These are phyloP conservation scores for Beauveria caledonica DNA, from an alignment of 2,329 filamentous ascomycete species.

Conservation along the genomic window DNA sequence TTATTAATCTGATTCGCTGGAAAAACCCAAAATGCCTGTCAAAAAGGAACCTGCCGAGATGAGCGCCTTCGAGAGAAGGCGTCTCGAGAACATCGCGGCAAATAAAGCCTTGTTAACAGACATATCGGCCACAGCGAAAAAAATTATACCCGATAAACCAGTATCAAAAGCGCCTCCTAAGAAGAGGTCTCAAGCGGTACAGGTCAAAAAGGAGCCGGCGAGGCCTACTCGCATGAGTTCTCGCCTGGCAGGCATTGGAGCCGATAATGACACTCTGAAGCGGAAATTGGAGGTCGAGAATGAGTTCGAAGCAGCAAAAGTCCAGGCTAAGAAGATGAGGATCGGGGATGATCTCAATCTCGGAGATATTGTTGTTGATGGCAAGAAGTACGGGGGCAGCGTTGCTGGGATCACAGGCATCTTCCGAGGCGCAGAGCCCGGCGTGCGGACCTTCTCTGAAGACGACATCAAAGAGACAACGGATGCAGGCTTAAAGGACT, in stretches of 20 bases:
- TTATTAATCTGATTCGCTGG: too few relatives aligned
- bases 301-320: slow-evolving; percentile 32
- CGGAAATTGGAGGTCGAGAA: slow-evolving; percentile 43
- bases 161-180: slow-evolving; percentile 34
- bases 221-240: slow-evolving; percentile 51
- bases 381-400: slow-evolving; percentile 64
- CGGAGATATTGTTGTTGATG: slow-evolving; percentile 70
- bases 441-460: slow-evolving; percentile 77
- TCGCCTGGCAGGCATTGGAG: slow-evolving; percentile 46
- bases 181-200: slow-evolving; percentile 25
- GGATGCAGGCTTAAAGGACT: slow-evolving; percentile 62
- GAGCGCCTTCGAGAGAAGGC: slow-evolving; percentile 79
- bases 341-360: slow-evolving; percentile 56
- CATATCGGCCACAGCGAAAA: slow-evolving; percentile 63
- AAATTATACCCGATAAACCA: slow-evolving; percentile 54
- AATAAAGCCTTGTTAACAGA: slow-evolving; percentile 76
- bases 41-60: slow-evolving; percentile 40
- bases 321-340: slow-evolving; percentile 50
- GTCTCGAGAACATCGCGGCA: slow-evolving; percentile 77
- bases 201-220: slow-evolving; percentile 37
- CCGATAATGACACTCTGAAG: slow-evolving; percentile 39
- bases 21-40: slow-evolving; percentile 33
- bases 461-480: slow-evolving; percentile 73
- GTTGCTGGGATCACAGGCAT: slow-evolving; percentile 55
- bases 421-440: slow-evolving; percentile 63